phyloP scores from a whole-genome alignment of 2,329 filamentous ascomycete species.

The Fusarium scirpi region DNA sequence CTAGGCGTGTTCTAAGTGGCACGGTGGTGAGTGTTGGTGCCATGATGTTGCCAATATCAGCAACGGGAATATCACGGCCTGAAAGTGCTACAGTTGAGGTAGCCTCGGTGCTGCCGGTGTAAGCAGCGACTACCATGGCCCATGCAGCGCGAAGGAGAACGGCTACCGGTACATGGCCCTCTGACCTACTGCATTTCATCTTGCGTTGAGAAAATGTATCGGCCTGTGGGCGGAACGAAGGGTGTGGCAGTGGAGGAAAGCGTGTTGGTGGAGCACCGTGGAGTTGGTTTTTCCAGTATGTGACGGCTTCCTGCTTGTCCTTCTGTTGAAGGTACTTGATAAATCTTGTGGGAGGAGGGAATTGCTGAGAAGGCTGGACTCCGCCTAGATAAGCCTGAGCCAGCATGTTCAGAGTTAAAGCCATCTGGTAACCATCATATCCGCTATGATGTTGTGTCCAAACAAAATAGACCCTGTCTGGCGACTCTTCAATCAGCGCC shows the following conservation, averaged over 20 bases:
- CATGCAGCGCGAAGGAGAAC: slow-evolving; percentile 8
- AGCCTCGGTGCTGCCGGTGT: not conserved
- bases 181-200: not conserved
- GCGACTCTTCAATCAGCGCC: not conserved
- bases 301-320: not conserved
- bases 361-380: not conserved
- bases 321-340: slow-evolving; percentile 1
- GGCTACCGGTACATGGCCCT: not conserved
- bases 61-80: not conserved
- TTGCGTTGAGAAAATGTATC: not conserved
- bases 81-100: slow-evolving; percentile 1
- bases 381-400: not conserved
- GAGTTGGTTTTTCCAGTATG: not conserved
- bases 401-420: slow-evolving; percentile 1
- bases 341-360: not conserved
- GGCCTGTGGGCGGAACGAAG: too few species aligned
- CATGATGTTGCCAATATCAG: not conserved
- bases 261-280: not conserved
- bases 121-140: slow-evolving; percentile 3
- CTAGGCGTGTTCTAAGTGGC: not conserved
- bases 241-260: not conserved
- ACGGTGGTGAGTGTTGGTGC: slow-evolving; percentile 5
- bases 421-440: slow-evolving; percentile 5
- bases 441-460: slow-evolving; percentile 8
- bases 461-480: not conserved